Base-by-base conservation (phyloP, 179 eudicot genomes). In the Pouteria campechiana region DNA sequence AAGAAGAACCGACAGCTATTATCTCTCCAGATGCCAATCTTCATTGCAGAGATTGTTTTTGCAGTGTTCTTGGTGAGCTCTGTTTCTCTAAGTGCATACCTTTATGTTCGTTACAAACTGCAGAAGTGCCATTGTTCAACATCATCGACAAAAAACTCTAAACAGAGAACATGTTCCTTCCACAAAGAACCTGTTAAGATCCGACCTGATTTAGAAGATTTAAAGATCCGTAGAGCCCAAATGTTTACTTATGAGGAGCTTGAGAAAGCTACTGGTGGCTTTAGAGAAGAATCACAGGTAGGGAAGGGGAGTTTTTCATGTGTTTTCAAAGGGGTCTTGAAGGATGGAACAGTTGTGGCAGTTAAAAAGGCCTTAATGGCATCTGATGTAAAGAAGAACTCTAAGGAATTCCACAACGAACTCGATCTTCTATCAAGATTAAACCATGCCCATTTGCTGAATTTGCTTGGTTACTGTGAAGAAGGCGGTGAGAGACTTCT, bases 241-340 rank as follows among this genome's bases (percentile, higher is more conserved):
- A 65, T 61, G 41, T 89, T 85, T 41, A 50, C 75, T 18, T 89
- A 75, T 33, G 74, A 72, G 44, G 97, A 89, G 52, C 93, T 89
- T 1, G 86, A 81, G 53, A 55, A 55, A 55, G 97, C 95, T 27
- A 85, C 95, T 0, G 54, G 54, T 0, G 89, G 95, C n/a, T 88
- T 88, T 50, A 75, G 69, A 30, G 97, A 78, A 49, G 93, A 81
- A 40, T 75, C 93, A 2, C 70, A 75, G 16, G 95, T 88, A 4
- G 97, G 97, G 23, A 69, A 81, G 41, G 97, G 97, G 22, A 89
- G 97, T 52, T 89, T 89, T 67, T 89, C 97, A 15, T 88, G 95
- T 28, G 97, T 89, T 6, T 85, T 78, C 57, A 81, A 81, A 58
- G 97, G 97, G 7, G 69, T 85, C 10, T 45, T 89, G 49, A 72